Evolutionary conservation across 1,284 basidiomycete species (phyloP).

Genomic region (Neolentinus lepideus): DNA sequence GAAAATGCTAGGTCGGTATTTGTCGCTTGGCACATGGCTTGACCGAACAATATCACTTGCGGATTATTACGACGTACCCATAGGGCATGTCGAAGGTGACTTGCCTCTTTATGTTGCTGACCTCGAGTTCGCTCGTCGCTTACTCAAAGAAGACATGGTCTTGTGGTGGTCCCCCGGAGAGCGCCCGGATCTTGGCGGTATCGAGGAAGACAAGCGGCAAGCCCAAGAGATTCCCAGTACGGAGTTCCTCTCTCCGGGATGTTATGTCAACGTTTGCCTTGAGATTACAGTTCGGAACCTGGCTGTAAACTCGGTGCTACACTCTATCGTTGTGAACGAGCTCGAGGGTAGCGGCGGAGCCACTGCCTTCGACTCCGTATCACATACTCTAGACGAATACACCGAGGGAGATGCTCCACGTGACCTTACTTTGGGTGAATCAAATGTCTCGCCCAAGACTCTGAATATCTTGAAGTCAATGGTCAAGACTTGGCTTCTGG

Average conservation of each 20-base stretch:
- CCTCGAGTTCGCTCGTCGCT: conserved; percentile 83
- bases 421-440: conserved; percentile 84
- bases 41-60: conserved; percentile 79
- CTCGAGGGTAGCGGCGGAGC: conserved; percentile 91
- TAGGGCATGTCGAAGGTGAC: conserved; percentile 90
- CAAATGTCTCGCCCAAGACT: conserved; percentile 85
- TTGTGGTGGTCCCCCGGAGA: conserved; percentile 95
- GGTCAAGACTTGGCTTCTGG: conserved; percentile 91
- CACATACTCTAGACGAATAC: conserved; percentile 90
- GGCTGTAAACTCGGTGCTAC: conserved; percentile 91
- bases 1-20: conserved; percentile 83
- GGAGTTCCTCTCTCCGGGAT: conserved; percentile 83
- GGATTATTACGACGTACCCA: conserved; percentile 88
- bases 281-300: conserved; percentile 89
- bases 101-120: conserved; percentile 85
- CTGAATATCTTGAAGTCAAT: conserved; percentile 85
- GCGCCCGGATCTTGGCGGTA: conserved; percentile 91
- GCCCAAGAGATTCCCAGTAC: conserved; percentile 79
- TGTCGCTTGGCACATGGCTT: conserved; percentile 77
- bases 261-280: conserved; percentile 90
- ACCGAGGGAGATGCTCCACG: conserved; percentile 70
- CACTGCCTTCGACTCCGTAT: conserved; percentile 90
- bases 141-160: conserved; percentile 84
- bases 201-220: conserved; percentile 80
- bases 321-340: conserved; percentile 93